Evolutionary conservation across 2,329 filamentous ascomycete species (phyloP).

Genomic region (Beauveria sp.): DNA sequence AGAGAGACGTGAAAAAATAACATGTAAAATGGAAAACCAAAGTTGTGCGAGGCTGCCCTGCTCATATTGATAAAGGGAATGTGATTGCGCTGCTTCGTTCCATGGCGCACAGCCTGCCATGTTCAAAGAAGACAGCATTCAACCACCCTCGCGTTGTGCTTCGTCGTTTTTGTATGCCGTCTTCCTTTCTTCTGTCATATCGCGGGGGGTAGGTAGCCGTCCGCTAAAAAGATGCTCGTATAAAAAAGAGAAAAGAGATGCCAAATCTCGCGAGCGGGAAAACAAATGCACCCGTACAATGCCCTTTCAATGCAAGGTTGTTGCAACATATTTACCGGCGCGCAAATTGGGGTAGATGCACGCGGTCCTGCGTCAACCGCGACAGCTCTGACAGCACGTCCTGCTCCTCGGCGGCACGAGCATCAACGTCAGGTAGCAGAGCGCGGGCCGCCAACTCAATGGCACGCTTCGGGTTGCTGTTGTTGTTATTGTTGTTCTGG

Average conservation of each 20-base stretch:
- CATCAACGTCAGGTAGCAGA: not conserved
- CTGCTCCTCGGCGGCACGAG: slow-evolving; percentile 12
- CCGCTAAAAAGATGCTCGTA: not conserved
- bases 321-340: slow-evolving; percentile 11
- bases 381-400: slow-evolving; percentile 12
- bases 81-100: not conserved
- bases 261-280: not conserved
- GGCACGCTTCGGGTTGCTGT: slow-evolving; percentile 18
- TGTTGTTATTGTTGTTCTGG: slow-evolving; percentile 20
- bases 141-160: not conserved
- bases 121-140: not conserved
- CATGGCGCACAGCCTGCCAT: not conserved
- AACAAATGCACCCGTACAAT: not conserved
- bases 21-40: not conserved
- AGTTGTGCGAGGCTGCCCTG: not conserved
- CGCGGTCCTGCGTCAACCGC: slow-evolving; percentile 15
- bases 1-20: not conserved
- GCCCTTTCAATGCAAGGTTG: not conserved
- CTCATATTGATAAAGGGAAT: not conserved
- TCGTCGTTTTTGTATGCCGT: not conserved
- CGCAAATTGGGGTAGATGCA: slow-evolving; percentile 20
- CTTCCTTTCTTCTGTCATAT: not conserved
- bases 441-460: slow-evolving; percentile 16
- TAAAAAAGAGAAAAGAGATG: not conserved
- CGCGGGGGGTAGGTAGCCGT: not conserved